Evolutionary conservation across 345 rosid genomes (phyloP).

Genomic region (Noccaea bulbosa): DNA sequence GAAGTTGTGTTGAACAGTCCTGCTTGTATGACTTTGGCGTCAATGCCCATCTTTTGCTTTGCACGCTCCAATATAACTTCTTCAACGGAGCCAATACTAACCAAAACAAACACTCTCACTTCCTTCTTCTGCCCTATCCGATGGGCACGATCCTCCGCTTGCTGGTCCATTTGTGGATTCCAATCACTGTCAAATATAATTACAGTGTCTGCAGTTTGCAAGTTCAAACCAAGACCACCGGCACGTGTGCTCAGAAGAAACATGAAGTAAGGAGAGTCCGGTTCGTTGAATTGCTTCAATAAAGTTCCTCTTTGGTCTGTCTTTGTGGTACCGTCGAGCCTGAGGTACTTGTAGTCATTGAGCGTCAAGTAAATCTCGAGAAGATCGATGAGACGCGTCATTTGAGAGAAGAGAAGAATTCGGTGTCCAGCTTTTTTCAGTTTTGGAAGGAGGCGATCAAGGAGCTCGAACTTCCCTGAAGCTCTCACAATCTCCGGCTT

Average conservation of each 20-base stretch:
- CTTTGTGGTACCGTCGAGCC: slow-evolving; percentile 97
- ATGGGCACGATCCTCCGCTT: slow-evolving; percentile 99
- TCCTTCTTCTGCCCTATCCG: slow-evolving; percentile 99
- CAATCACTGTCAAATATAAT: slow-evolving; percentile 97
- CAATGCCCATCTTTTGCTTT: slow-evolving; percentile 99
- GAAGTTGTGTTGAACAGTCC: slow-evolving; percentile 98
- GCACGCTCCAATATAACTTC: slow-evolving; percentile 99
- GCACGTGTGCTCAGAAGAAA: slow-evolving; percentile 98
- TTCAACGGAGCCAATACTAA: slow-evolving; percentile 95
- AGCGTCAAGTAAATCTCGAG: slow-evolving; percentile 87
- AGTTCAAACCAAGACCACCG: slow-evolving; percentile 98
- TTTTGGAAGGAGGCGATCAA: slow-evolving; percentile 94
- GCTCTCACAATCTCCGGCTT: slow-evolving; percentile 88
- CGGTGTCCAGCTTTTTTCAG: slow-evolving; percentile 85
- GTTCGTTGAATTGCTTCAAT: slow-evolving; percentile 88
- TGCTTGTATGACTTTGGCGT: slow-evolving; percentile 99
- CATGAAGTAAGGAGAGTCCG: slow-evolving; percentile 96
- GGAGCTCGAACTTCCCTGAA: slow-evolving; percentile 97
- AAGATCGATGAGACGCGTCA: slow-evolving; percentile 95
- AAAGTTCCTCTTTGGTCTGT: slow-evolving; percentile 91
- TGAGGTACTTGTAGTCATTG: slow-evolving; percentile 77
- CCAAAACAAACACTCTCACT: slow-evolving; percentile 95
- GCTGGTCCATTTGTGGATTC: slow-evolving; percentile 99
- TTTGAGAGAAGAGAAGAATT: slow-evolving; percentile 93
- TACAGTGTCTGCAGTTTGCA: slow-evolving; percentile 95